These are phyloP conservation scores for Pseudogymnoascus sp. DNA, from an alignment of 2,329 filamentous ascomycete genomes.

Conservation along the genomic window DNA sequence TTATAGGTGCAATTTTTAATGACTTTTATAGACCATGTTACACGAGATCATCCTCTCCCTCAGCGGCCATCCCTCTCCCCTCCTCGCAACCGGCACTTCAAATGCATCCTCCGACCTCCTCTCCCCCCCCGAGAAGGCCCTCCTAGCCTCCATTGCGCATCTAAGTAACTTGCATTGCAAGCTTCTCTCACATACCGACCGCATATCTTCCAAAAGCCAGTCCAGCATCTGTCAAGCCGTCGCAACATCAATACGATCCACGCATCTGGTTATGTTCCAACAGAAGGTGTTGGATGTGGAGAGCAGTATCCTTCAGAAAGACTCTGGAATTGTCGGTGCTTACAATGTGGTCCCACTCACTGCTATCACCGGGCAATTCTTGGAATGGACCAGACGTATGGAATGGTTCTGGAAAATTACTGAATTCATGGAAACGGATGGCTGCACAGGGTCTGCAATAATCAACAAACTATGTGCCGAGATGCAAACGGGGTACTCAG, in stretches of 20 bases:
- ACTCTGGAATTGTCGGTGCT: conserved; percentile 74
- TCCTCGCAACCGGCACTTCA: conserved; percentile 53
- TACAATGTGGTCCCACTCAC: conserved; percentile 92
- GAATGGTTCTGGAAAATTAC: conserved; percentile 76
- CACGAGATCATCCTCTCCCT: conserved; percentile 97
- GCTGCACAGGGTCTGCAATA: conserved; percentile 60
- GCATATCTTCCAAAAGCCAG: conserved; percentile 61
- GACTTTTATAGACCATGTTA: conserved; percentile 55
- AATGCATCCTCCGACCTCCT: conserved; percentile 40
- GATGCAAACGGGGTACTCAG: conserved; percentile 78
- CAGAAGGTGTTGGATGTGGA: conserved; percentile 80
- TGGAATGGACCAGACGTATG: conserved; percentile 75
- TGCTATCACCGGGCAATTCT: conserved; percentile 73
- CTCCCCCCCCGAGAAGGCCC: conserved; percentile 73
- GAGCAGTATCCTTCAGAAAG: conserved; percentile 62
- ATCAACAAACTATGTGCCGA: conserved; percentile 71
- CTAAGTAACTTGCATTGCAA: conserved; percentile 71
- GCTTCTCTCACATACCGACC: conserved; percentile 57
- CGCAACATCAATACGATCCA: conserved; percentile 64
- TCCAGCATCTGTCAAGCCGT: conserved; percentile 84
- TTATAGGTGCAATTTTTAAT: conserved; percentile 10
- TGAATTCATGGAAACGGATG: conserved; percentile 52
- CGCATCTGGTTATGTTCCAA: conserved; percentile 74
- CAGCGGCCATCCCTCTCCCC: conserved; percentile 83
- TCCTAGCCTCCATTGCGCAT: conserved; percentile 68